phyloP scores from a whole-genome alignment of 768 basidiomycete species.

The Albatrellus ellisii region DNA sequence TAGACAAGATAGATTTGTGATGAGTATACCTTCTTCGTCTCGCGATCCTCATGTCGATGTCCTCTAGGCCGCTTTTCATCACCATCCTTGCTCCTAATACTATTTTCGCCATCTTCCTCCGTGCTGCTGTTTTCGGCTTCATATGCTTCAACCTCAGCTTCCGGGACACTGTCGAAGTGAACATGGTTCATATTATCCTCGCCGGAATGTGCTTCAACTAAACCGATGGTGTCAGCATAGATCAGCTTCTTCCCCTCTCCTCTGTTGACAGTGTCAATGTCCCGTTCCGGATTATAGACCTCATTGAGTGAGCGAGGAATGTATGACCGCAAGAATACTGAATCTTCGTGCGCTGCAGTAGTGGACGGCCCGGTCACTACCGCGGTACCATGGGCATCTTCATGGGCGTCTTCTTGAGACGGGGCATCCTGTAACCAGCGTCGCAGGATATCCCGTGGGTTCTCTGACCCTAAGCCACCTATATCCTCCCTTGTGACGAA shows the following conservation, averaged over 20 bases:
- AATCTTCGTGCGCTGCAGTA: slow-evolving; percentile 56
- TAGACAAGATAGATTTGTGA: neutral
- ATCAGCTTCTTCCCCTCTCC: slow-evolving; percentile 70
- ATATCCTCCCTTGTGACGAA: slow-evolving; percentile 71
- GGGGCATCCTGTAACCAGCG: neutral
- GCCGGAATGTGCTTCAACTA: slow-evolving; percentile 31
- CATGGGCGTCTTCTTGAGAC: neutral
- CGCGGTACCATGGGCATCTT: neutral
- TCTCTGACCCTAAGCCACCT: slow-evolving; percentile 23
- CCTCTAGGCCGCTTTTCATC: slow-evolving; percentile 45
- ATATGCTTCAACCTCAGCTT: slow-evolving; percentile 8
- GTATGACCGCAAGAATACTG: slow-evolving; percentile 80
- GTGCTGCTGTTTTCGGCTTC: slow-evolving; percentile 23
- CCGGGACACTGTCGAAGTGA: slow-evolving; percentile 14
- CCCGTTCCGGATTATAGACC: slow-evolving; percentile 90
- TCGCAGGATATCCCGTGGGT: slow-evolving; percentile 13
- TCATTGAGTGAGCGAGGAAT: slow-evolving; percentile 90
- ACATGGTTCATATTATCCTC: slow-evolving; percentile 4
- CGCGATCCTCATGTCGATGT: slow-evolving; percentile 86
- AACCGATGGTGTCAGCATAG: slow-evolving; percentile 77
- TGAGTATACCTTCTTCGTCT: slow-evolving; percentile 65
- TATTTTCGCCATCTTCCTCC: slow-evolving; percentile 24
- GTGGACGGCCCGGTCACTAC: slow-evolving; percentile 8
- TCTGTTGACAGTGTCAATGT: slow-evolving; percentile 58
- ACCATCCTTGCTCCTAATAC: too few relatives aligned